Base-by-base conservation (phyloP, 1,284 basidiomycete species). In the Ceratobasidium theobromae region DNA sequence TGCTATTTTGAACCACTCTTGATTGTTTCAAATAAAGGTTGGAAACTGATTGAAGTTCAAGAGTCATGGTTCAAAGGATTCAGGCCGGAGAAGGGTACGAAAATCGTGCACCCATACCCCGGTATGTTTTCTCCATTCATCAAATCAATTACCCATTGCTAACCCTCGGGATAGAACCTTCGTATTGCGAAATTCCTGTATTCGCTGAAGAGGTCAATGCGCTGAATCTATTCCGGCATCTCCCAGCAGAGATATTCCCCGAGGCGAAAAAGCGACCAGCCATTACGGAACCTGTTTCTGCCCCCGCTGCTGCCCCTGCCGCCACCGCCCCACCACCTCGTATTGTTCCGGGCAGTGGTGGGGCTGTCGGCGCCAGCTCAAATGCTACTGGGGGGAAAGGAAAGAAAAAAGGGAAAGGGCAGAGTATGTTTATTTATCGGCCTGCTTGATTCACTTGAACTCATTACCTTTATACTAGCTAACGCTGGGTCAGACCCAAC, bases 341-440 rank as follows among this genome's bases (percentile, higher is more conserved):
- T 18, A 40, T 64, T 4, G 60, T 64, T n/a, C 60, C 60, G 30
- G 60, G 60, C 11, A 64, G 60, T 28, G 54, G 33, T 4, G 49
- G 40, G 16, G 3, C n/a, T 25, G 16, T 16, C 12, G 4, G 16
- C 5, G 40, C 14, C 11, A 27, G 11, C 1, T 21, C 18, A 8
- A 41, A 51, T 11, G 32, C 28, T 33, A 25, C 49, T 2, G 60
- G 60, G 16, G 49, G 60, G 41, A 62, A 62, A 32, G 60, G 60
- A 6, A 64, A 64, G 28, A 64, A 64, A 21, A 54, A 54, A 23
- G 43, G 27, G 23, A 46, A 58, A 30, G 14, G 16, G 2, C 33
- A 64, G 23, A 23, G 32, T 18, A 49, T 8, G 14, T 28, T 41
- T 60, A 38, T 16, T 6, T 16, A 6, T 38, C n/a, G 35, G 16